A percentile compares a stretch with the other conserved stretches of the same genome.
Evolutionary conservation across 2,329 filamentous ascomycete species (phyloP).

Genomic region (Talaromyces funiculosus): DNA sequence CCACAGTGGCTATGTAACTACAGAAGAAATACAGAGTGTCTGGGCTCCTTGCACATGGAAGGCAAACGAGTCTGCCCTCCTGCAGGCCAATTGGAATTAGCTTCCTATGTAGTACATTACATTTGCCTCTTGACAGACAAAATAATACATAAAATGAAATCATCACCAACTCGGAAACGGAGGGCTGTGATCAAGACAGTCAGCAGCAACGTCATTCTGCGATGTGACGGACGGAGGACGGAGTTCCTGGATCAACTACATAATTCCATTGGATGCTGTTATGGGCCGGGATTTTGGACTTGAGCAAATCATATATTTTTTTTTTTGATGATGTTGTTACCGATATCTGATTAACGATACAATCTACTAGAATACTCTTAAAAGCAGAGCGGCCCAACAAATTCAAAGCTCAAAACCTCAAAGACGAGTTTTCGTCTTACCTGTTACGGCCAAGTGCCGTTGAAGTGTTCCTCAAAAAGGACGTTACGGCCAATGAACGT

Average conservation of each 20-base stretch:
- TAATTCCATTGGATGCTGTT: background rate
- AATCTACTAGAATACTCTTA: too few species aligned
- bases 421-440: background rate
- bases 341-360: background rate
- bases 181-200: background rate
- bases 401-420: background rate
- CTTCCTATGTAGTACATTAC: background rate
- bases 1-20: background rate
- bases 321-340: background rate
- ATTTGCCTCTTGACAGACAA: background rate
- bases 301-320: background rate
- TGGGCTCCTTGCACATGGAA: background rate
- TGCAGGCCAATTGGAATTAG: background rate
- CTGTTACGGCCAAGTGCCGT: background rate
- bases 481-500: constrained; percentile 4
- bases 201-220: constrained; percentile 2
- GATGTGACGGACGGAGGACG: background rate
- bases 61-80: background rate
- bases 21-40: background rate
- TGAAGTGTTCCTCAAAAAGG: background rate
- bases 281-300: background rate
- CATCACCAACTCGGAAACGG: constrained; percentile 6
- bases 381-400: constrained; percentile 1
- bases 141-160: constrained; percentile 5
- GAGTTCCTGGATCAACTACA: background rate